Base-by-base conservation (phyloP, 169 alveolate genomes). In the Plasmodium falciparum region DNA sequence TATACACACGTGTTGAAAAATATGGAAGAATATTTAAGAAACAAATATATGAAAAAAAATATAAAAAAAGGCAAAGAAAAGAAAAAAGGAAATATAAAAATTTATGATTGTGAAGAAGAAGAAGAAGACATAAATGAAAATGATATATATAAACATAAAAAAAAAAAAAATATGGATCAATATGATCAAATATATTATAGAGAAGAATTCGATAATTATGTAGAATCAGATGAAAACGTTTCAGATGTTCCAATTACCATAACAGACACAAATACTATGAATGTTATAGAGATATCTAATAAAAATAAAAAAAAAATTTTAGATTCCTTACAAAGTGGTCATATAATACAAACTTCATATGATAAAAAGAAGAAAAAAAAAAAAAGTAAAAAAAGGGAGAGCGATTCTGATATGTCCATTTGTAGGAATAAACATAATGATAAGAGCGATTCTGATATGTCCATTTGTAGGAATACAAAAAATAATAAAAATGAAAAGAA, bases 291-390 rank as follows among this genome's bases (percentile, higher is more conserved):
- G 20, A 5, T 80, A 56, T 80, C 90, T 9, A 67, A 69, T 26
- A 66, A 80, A 80, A 50, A 71, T n/a, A 80, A 80, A 66, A 80
- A 80, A 66, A 69, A 67, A 67, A 80, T 80, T 67, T 67, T 80
- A 39, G 43, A 50, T 12, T 15, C 50, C 3, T 67, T 80, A 62
- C 39, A 69, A 7, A 45, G 69, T n/a, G 67, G 33, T 49, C 24
- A 15, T 17, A 9, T 24, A 49, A 3, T 39, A 65, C 9, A 39
- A 39, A 75, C 24, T 17, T 26, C 63, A 43, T 6, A 26, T 20
- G 54, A 49, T 7, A 29, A 58, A 29, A 22, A 29, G 9, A 49
- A 54, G 58, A 26, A 26, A 54, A 15, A 11, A 33, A 29, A 67
- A 66, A 15, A 39, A 39, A 6, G 17, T 61, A 11, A 20, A 39